phyloP scores from a whole-genome alignment of 768 basidiomycete genomes.

The Boletus eberwhitei region DNA sequence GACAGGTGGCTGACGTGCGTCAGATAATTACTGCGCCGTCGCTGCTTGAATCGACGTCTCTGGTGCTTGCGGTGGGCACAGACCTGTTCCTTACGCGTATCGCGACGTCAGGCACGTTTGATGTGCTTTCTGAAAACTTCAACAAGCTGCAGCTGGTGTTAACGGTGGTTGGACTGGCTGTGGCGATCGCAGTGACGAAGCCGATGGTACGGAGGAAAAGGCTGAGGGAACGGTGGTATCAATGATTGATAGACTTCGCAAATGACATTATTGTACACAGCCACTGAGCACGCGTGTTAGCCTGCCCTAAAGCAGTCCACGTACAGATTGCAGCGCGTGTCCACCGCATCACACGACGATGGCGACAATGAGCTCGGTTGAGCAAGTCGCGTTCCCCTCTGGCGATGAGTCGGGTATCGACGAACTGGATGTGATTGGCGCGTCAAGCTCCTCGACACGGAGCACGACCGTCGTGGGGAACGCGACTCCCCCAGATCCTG shows the following conservation, averaged over 20 bases:
- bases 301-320: slow-evolving; percentile 20
- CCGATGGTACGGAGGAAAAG: slow-evolving; percentile 76
- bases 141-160: slow-evolving; percentile 90
- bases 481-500: slow-evolving; percentile 20
- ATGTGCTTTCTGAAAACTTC: slow-evolving; percentile 87
- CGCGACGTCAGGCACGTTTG: slow-evolving; percentile 87
- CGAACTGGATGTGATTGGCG: slow-evolving; percentile 29
- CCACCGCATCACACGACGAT: neutral
- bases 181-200: slow-evolving; percentile 76
- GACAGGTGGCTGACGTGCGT: slow-evolving; percentile 64
- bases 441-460: slow-evolving; percentile 24
- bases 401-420: slow-evolving; percentile 19
- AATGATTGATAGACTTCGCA: neutral
- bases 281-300: slow-evolving; percentile 21
- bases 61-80: slow-evolving; percentile 82
- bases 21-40: slow-evolving; percentile 77
- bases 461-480: slow-evolving; percentile 31
- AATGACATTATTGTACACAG: slow-evolving; percentile 4
- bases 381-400: slow-evolving; percentile 10
- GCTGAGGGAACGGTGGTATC: slow-evolving; percentile 71
- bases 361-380: neutral
- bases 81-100: slow-evolving; percentile 88
- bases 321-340: neutral
- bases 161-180: slow-evolving; percentile 66
- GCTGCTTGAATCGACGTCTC: slow-evolving; percentile 86